Evolutionary conservation across 2,329 filamentous ascomycete genomes (phyloP).

Genomic region (Aspergillus sp.): DNA sequence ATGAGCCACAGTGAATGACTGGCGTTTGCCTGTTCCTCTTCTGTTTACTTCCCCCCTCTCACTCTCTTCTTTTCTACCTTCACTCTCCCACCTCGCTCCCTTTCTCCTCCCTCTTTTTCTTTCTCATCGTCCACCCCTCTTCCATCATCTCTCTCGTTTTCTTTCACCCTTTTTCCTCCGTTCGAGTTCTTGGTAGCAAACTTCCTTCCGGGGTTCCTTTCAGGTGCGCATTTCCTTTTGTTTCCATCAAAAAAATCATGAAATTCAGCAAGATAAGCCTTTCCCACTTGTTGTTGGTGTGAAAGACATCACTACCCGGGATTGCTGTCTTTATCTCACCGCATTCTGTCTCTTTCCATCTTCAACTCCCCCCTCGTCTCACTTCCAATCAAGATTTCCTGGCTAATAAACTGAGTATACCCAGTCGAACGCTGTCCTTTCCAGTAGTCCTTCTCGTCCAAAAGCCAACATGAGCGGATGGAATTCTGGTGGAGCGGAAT

Average conservation of each 20-base stretch:
- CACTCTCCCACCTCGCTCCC: not conserved
- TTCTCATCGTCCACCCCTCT: not conserved
- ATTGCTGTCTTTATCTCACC: not conserved
- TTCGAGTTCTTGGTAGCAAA: not conserved
- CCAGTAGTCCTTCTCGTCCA: not conserved
- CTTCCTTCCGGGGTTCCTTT: not conserved
- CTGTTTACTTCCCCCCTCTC: not conserved
- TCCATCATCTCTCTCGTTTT: not conserved
- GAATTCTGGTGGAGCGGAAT: conserved; percentile 3
- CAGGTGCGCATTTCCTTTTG: not conserved
- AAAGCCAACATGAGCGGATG: conserved; percentile 6
- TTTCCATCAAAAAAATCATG: not conserved
- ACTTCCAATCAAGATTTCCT: not conserved
- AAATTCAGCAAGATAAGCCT: not conserved
- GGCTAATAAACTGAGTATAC: not conserved
- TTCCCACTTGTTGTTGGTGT: not conserved
- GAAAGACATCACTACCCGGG: no score
- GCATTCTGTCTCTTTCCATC: not conserved
- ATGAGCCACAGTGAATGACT: not conserved
- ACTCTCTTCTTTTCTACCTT: no score
- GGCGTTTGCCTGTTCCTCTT: not conserved
- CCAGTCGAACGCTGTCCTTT: not conserved
- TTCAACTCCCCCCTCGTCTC: not conserved
- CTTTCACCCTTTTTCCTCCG: not conserved
- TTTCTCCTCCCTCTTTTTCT: not conserved